Evolutionary conservation across 805 yeast genomes (phyloP).

Genomic region (Kuraishia piskuri): DNA sequence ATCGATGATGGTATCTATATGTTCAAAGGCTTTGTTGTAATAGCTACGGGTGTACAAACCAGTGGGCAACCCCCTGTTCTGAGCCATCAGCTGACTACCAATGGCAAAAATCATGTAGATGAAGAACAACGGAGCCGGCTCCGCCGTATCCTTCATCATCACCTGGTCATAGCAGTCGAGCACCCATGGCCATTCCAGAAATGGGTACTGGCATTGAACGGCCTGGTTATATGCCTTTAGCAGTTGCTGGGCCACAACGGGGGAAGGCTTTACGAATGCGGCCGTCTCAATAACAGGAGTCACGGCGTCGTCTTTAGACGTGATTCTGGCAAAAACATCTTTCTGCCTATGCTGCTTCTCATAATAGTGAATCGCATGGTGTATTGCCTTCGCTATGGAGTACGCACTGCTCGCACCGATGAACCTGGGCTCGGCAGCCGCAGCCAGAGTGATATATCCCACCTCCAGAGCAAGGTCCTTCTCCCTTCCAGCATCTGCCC

Average conservation of each 20-base stretch:
- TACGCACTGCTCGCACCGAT: slow-evolving; percentile 23
- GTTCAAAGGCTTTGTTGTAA: slow-evolving; percentile 22
- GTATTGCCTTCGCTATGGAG: slow-evolving; percentile 15
- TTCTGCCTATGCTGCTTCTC: neutral
- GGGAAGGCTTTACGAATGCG: neutral
- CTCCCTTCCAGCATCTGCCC: slow-evolving; percentile 1
- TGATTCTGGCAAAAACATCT: neutral
- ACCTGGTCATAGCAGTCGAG: slow-evolving; percentile 13
- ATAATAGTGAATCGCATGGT: neutral
- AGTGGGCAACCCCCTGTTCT: slow-evolving; percentile 5
- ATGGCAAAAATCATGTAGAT: slow-evolving; percentile 24
- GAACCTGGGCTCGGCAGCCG: slow-evolving; percentile 20
- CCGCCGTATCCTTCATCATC: slow-evolving; percentile 9
- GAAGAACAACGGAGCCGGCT: slow-evolving; percentile 16
- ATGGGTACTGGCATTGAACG: slow-evolving; percentile 28
- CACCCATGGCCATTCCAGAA: slow-evolving; percentile 21
- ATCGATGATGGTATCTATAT: slow-evolving; percentile 14
- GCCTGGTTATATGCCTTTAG: slow-evolving; percentile 16
- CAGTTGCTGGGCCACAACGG: neutral
- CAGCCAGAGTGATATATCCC: slow-evolving; percentile 20
- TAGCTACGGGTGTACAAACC: slow-evolving; percentile 17
- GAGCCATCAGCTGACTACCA: slow-evolving; percentile 16
- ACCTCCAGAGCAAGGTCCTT: slow-evolving; percentile 19
- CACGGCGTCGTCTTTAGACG: neutral
- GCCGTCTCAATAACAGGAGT: neutral